A percentile compares a stretch with the other conserved stretches of the same genome.
Conservation (phyloP, 1,284 basidiomycete genomes). For the Cutaneotrichosporon arboriforme region DNA sequence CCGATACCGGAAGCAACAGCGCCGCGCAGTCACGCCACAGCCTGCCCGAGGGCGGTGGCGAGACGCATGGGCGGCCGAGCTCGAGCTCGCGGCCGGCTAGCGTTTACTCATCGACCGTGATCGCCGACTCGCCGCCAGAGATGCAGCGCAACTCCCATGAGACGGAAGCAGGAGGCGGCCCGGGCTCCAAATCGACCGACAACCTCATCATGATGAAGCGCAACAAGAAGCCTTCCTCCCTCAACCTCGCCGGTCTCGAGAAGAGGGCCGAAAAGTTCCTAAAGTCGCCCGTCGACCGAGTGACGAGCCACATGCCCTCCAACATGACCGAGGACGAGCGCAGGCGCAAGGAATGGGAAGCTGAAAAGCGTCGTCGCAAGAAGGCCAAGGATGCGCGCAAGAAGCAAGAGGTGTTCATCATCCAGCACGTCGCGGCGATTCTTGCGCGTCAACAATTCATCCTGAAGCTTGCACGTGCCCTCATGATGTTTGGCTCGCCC, state of each 20-base stretch:
- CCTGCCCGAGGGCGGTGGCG: not conserved
- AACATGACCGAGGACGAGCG: conserved; percentile 46
- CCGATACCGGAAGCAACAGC: too few species aligned
- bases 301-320: not conserved
- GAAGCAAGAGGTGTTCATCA: conserved; percentile 76
- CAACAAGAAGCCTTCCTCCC: conserved; percentile 20
- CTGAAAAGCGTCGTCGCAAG: conserved; percentile 49
- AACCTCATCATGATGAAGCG: conserved; percentile 29
- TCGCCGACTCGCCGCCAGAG: conserved; percentile 16
- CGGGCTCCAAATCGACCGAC: conserved; percentile 28
- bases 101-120: not conserved
- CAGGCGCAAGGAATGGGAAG: conserved; percentile 53
- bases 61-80: not conserved
- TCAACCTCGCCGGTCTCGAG: conserved; percentile 27
- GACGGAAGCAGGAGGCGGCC: not conserved
- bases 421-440: conserved; percentile 81
- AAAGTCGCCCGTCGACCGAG: not conserved
- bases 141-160: not conserved
- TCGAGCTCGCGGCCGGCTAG: conserved; percentile 1
- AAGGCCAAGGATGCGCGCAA: conserved; percentile 59
- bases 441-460: conserved; percentile 84
- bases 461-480: conserved; percentile 75
- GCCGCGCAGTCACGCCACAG: too few species aligned
- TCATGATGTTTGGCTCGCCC: conserved; percentile 96
- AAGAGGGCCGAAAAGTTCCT: conserved; percentile 40